Percentiles rank a stretch among this genome's conserved stretches.
phyloP scores from a whole-genome alignment of 2,329 filamentous ascomycete genomes.

The Neophaeococcomyces aloes region DNA sequence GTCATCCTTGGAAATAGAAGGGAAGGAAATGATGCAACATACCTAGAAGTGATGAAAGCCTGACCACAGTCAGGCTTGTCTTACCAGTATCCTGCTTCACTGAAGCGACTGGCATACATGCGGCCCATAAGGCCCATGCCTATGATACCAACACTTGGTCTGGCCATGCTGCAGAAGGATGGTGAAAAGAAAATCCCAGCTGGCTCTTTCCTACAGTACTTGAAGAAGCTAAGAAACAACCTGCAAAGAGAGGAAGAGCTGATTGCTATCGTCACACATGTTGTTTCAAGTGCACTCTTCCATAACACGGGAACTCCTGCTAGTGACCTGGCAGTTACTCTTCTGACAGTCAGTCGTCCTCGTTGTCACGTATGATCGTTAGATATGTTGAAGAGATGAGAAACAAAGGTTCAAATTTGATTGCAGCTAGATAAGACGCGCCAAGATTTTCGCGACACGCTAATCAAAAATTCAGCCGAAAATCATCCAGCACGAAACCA shows the following conservation, averaged over 20 bases:
- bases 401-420: too few species aligned
- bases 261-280: too few species aligned
- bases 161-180: conserved; percentile 39
- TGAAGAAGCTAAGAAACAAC: too few species aligned
- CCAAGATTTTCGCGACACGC: conserved; percentile 3
- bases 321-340: too few species aligned
- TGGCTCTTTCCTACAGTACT: too few species aligned
- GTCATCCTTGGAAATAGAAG: conserved; percentile 65
- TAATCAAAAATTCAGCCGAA: background rate
- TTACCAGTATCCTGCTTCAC: conserved; percentile 93
- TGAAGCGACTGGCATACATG: conserved; percentile 88
- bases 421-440: background rate
- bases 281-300: too few species aligned
- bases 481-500: background rate
- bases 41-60: conserved; percentile 24
- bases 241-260: too few species aligned
- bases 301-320: too few species aligned
- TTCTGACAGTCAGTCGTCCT: too few species aligned
- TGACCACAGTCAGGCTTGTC: conserved; percentile 4
- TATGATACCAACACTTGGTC: conserved; percentile 81
- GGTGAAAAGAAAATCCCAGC: too few species aligned
- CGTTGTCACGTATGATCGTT: too few species aligned
- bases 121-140: conserved; percentile 99
- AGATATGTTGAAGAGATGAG: too few species aligned
- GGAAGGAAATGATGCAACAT: conserved; percentile 22